Conservation (phyloP, 2,329 filamentous ascomycete species). For the Trichophyton verrucosum region DNA sequence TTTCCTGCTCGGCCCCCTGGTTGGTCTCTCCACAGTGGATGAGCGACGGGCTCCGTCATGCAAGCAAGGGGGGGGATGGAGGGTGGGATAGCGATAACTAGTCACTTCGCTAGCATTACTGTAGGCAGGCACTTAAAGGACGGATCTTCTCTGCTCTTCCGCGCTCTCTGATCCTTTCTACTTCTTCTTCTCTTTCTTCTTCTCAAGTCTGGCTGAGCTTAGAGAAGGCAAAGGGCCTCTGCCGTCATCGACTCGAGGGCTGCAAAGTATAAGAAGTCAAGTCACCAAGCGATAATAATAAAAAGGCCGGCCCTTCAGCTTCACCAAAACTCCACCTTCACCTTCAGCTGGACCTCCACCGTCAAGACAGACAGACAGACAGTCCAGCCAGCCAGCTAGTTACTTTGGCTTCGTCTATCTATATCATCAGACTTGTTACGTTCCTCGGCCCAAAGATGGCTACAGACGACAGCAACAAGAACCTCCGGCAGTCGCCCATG, state of each 20-base stretch:
- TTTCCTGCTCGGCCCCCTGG: not conserved
- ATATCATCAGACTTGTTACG: no score
- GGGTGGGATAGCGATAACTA: not conserved
- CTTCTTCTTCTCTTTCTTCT: not conserved
- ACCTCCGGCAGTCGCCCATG: slow-evolving; percentile 43
- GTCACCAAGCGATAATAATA: no score
- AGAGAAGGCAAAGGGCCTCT: not conserved
- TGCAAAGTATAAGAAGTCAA: not conserved
- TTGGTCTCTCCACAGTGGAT: not conserved
- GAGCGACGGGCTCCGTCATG: not conserved
- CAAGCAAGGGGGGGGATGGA: not conserved
- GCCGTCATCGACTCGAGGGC: not conserved
- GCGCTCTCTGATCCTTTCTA: not conserved
- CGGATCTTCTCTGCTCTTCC: not conserved
- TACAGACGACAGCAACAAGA: not conserved
- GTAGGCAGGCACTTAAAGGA: no score
- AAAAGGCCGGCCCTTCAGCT: no score
- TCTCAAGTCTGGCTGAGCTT: not conserved
- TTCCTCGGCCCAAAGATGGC: not conserved
- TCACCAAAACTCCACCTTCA: not conserved
- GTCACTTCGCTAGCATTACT: not conserved
- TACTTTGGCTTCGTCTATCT: no score
- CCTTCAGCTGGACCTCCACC: not conserved
- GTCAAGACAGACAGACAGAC: not conserved
- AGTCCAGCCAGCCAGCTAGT: no score